A percentile compares a stretch with the other conserved stretches of the same genome.
These are phyloP conservation scores for Entomophthora muscae DNA, from an alignment of 371 early-diverging fungal species.

Conservation along the genomic window DNA sequence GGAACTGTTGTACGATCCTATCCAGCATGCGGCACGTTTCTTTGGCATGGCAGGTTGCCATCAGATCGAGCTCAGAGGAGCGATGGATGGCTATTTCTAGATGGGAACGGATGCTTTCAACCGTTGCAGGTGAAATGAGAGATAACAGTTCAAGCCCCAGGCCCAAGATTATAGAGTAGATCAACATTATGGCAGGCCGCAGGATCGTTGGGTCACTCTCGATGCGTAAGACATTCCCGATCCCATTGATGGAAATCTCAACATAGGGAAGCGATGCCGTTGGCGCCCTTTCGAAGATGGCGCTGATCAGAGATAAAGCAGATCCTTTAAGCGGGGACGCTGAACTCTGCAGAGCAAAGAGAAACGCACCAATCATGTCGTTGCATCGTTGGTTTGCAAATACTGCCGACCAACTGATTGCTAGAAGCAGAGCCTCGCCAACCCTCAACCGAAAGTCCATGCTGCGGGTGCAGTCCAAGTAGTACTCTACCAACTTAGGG, in stretches of 20 bases:
- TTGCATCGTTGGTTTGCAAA: background rate
- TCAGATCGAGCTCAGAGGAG: background rate
- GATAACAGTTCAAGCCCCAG: background rate
- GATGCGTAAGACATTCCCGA: background rate
- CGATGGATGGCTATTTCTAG: background rate
- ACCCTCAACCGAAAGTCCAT: background rate
- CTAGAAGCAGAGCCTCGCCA: background rate
- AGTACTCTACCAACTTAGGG: background rate
- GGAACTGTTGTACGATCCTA: background rate
- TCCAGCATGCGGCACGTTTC: background rate
- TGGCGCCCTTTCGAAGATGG: background rate
- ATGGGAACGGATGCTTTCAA: background rate
- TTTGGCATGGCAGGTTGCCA: background rate
- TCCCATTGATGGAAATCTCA: background rate
- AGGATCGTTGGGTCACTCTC: background rate
- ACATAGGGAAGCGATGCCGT: background rate
- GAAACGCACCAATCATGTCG: background rate
- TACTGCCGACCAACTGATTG: background rate
- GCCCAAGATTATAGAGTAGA: background rate
- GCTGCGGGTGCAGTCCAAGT: background rate
- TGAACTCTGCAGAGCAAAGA: background rate
- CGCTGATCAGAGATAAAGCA: background rate
- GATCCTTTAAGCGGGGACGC: background rate
- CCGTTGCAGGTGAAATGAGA: background rate
- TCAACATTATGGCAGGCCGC: background rate